Conservation (phyloP, 2,329 filamentous ascomycete species). For the Thelonectria blattea region DNA sequence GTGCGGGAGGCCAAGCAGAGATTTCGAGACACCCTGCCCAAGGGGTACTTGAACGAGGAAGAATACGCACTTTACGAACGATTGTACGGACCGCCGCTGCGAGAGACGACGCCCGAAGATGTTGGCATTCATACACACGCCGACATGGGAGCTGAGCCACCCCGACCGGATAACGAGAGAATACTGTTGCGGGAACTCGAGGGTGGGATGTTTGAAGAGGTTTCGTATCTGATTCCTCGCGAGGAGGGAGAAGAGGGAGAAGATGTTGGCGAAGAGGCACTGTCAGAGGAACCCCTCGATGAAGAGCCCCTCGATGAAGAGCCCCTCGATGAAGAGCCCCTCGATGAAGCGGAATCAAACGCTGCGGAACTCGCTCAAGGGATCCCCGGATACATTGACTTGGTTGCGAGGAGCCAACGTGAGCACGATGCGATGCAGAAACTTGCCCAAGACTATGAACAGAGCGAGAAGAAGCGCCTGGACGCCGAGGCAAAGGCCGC, state of each 20-base stretch:
- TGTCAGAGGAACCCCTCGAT: constrained; percentile 26
- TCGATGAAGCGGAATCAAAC: constrained; percentile 30
- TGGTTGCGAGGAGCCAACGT: constrained; percentile 59
- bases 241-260: constrained; percentile 20
- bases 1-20: constrained; percentile 75
- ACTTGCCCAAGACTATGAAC: constrained; percentile 64
- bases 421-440: constrained; percentile 61
- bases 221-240: constrained; percentile 53
- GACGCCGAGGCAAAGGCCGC: constrained; percentile 37
- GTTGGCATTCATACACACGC: constrained; percentile 55
- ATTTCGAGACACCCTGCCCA: constrained; percentile 79
- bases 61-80: constrained; percentile 80
- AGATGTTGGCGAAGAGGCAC: constrained; percentile 1
- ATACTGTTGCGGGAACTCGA: constrained; percentile 61
- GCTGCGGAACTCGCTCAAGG: constrained; percentile 39
- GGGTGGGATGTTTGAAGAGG: constrained; percentile 66
- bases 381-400: constrained; percentile 50
- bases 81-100: constrained; percentile 78
- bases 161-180: constrained; percentile 43
- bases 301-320: constrained; percentile 35
- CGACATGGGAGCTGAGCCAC: constrained; percentile 40
- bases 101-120: constrained; percentile 65
- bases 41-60: constrained; percentile 69
- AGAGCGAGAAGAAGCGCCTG: constrained; percentile 45
- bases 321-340: constrained; percentile 33